Evolutionary conservation across 129 eudicot genomes (phyloP), one percentile per base, ranked within the genome.

Genomic region (Helichrysum umbraculigerum): DNA sequence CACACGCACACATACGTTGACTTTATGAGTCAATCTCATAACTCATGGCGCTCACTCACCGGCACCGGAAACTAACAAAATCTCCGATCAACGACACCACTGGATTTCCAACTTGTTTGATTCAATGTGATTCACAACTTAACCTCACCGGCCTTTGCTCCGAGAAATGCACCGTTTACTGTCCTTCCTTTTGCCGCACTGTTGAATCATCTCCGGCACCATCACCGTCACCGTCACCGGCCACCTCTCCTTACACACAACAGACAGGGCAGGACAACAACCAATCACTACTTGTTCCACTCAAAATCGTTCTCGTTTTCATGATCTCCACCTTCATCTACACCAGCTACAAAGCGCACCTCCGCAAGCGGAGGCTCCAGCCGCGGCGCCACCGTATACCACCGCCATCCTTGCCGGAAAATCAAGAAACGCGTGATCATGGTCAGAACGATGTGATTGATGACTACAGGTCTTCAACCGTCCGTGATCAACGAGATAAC

Each of bases 401-500:
- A 42, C 44, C 47, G 20, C 16, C 57, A 4, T 21, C 17, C 2
- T 29, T 29, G 2, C 59, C 54, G 17, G 71, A 67, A 44, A 56
- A 42, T 72, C 52, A 42, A 57, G 78, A 73, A n/a, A 56, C 47
- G 11, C 47, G n/a, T 28, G 78, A 6, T 42, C 81, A 44, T 30
- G 83, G 7, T 51, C 81, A 28, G 50, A 51, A 21, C n/a, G 87
- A 70, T 11, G 60, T 41, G 6, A 72, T 80, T 11, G 88, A 79
- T 69, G 84, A 86, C 87, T 2, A 78, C 79, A 19, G 95, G 95
- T 47, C 84, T 89, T 59, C 86, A 82, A 42, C 77, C 83, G 7
- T 82, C 95, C 1, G 91, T 83, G 21, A 87, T 89, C 22, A 79
- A 79, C 34, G 78, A 80, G 2, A 81, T 90, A 33, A 58, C 85